phyloP scores from a whole-genome alignment of 1,139 yeast genomes.

The Wickerhamiella infanticola region DNA sequence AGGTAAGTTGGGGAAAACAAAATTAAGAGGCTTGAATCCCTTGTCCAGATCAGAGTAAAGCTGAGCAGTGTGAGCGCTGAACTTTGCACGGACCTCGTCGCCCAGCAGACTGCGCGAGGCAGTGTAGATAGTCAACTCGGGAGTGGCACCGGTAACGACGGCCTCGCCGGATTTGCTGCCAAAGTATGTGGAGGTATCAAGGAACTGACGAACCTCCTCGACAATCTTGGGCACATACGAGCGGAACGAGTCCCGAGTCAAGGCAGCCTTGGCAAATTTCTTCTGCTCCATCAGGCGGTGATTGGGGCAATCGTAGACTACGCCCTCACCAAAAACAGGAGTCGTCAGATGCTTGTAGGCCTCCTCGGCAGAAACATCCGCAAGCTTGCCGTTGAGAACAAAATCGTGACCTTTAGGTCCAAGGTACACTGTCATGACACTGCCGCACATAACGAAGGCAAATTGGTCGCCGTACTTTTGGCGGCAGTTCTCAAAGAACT shows the following conservation, averaged over 20 bases:
- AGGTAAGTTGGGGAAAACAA: conserved; percentile 88
- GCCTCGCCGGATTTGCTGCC: conserved; percentile 33
- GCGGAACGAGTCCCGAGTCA: conserved; percentile 72
- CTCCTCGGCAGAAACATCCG: conserved; percentile 89
- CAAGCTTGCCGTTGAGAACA: conserved; percentile 75
- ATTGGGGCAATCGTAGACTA: conserved; percentile 92
- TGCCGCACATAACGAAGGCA: conserved; percentile 77
- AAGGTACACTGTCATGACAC: conserved; percentile 84
- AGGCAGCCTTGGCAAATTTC: conserved; percentile 84
- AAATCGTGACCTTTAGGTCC: conserved; percentile 98
- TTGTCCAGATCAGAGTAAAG: conserved; percentile 85
- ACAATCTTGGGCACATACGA: conserved; percentile 77
- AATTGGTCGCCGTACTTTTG: conserved; percentile 81
- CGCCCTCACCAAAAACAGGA: conserved; percentile 96
- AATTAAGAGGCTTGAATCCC: conserved; percentile 92
- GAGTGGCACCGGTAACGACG: conserved; percentile 72
- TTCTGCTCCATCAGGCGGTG: conserved; percentile 92
- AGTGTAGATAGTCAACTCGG: conserved; percentile 91
- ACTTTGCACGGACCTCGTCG: conserved; percentile 72
- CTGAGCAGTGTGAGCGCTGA: conserved; percentile 71
- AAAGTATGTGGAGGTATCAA: conserved; percentile 28
- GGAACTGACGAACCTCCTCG: conserved; percentile 58
- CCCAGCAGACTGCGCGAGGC: conserved; percentile 88
- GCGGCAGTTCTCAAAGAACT: conserved; percentile 66
- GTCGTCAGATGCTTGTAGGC: conserved; percentile 92